Evolutionary conservation across 805 yeast species (phyloP).

Genomic region (Kuraishia ogatae): DNA sequence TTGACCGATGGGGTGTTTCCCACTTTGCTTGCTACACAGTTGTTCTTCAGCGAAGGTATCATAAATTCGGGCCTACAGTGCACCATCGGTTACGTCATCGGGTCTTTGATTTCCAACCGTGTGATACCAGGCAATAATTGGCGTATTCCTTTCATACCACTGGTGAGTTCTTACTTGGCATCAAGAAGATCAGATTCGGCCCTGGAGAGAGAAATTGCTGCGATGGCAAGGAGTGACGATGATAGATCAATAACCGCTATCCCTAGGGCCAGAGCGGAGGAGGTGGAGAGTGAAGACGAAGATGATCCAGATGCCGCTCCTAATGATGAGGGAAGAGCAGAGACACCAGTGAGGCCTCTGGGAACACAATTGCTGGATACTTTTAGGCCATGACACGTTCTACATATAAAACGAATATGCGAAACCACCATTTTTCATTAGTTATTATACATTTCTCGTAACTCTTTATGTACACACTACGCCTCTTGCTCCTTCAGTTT

Average conservation of each 20-base stretch:
- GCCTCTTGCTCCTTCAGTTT: slow-evolving; percentile 31
- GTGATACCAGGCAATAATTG: slow-evolving; percentile 32
- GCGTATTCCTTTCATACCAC: slow-evolving; percentile 18
- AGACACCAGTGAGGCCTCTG: slow-evolving; percentile 53
- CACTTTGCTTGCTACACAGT: slow-evolving; percentile 20
- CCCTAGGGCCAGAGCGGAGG: slow-evolving; percentile 1
- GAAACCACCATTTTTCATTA: not conserved
- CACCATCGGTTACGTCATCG: slow-evolving; percentile 32
- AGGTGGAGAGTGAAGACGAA: slow-evolving; percentile 4
- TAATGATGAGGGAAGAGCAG: slow-evolving; percentile 33
- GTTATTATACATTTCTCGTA: not conserved
- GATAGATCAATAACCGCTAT: not conserved
- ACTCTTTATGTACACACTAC: slow-evolving; percentile 18
- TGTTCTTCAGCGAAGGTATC: slow-evolving; percentile 35
- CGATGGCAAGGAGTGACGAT: not conserved
- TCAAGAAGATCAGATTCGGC: not conserved
- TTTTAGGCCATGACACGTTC: slow-evolving; percentile 31
- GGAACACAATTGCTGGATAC: slow-evolving; percentile 55
- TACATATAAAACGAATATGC: not conserved
- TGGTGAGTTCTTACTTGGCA: not conserved
- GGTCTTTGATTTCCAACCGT: slow-evolving; percentile 32
- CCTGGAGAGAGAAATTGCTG: slow-evolving; percentile 4
- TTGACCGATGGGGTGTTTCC: slow-evolving; percentile 25
- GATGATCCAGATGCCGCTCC: slow-evolving; percentile 19
- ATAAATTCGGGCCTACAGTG: slow-evolving; percentile 28